Conservation (phyloP, 1,284 basidiomycete genomes). For the Ganoderma meredithae region DNA sequence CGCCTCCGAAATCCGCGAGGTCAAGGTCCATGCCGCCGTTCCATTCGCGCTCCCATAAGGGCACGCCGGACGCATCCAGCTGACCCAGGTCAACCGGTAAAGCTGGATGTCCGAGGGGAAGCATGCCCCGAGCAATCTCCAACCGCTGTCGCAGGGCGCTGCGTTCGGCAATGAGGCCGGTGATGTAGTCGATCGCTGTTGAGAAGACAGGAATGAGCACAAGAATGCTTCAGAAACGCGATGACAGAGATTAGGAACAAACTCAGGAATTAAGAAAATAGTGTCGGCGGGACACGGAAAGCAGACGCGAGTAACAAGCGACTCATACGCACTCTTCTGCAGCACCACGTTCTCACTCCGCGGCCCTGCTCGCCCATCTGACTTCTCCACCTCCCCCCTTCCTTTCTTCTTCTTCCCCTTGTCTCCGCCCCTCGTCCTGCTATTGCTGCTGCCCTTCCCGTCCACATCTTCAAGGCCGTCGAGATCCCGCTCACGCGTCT, state of each 20-base stretch:
- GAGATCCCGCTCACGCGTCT: conserved; percentile 8
- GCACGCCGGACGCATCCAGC: conserved; percentile 40
- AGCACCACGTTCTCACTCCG: conserved; percentile 87
- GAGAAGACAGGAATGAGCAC: not conserved
- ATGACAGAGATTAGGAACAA: not conserved
- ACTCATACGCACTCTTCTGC: conserved; percentile 71
- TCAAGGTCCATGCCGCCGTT: conserved; percentile 65
- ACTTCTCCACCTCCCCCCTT: conserved; percentile 57
- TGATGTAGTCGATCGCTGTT: conserved; percentile 86
- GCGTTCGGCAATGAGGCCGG: conserved; percentile 66
- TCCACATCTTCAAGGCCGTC: conserved; percentile 25
- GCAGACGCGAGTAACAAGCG: not conserved
- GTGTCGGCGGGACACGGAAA: not conserved
- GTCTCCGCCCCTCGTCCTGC: conserved; percentile 1
- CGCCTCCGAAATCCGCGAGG: conserved; percentile 55
- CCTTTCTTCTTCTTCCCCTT: conserved; percentile 45
- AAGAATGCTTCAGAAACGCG: not conserved
- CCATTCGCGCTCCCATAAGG: conserved; percentile 82
- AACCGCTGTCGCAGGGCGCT: conserved; percentile 63
- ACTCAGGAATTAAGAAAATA: not conserved
- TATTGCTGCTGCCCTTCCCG: conserved; percentile 29
- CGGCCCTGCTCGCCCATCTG: conserved; percentile 84
- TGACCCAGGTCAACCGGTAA: conserved; percentile 45
- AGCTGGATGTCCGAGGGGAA: conserved; percentile 65
- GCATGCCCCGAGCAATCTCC: conserved; percentile 59